Percentiles rank a stretch among this genome's conserved stretches.
Evolutionary conservation across 305 asterid genomes (phyloP).

Genomic region (Solanum hybrid): DNA sequence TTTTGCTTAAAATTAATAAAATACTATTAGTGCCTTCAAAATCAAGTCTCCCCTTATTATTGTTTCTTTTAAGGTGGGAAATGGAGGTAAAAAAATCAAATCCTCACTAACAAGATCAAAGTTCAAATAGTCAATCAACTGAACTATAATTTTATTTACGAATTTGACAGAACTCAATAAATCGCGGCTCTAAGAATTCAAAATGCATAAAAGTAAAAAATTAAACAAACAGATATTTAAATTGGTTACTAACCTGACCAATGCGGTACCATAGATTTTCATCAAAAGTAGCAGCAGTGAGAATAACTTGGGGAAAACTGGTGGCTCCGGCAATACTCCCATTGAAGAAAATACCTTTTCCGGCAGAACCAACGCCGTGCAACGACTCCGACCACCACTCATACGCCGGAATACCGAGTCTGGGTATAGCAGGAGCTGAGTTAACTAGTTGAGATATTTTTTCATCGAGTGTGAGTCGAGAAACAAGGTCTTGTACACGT

Average conservation of each 20-base stretch:
- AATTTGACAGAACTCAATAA: background rate
- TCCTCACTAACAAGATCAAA: background rate
- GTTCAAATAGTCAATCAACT: background rate
- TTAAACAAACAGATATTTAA: background rate
- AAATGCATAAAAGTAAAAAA: background rate
- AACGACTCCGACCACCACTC: conserved; percentile 92
- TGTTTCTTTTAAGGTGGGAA: background rate
- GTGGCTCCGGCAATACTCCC: conserved; percentile 48
- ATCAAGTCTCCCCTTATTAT: background rate
- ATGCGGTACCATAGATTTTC: conserved; percentile 73
- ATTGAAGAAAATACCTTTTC: conserved; percentile 39
- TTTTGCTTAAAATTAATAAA: background rate
- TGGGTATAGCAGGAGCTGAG: conserved; percentile 49
- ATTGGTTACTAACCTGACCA: conserved; percentile 33
- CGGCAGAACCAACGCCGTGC: conserved; percentile 72
- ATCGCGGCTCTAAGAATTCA: background rate
- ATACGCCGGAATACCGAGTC: conserved; percentile 74
- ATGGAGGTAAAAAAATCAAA: background rate
- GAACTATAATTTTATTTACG: background rate
- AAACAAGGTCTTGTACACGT: conserved; percentile 47
- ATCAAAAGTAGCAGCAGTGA: conserved; percentile 74
- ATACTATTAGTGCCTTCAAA: background rate
- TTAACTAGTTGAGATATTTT: conserved; percentile 63
- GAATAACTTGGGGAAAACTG: conserved; percentile 78
- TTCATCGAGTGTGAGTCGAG: conserved; percentile 65